Evolutionary conservation across 768 basidiomycete genomes (phyloP).

Genomic region (Imleria badia): DNA sequence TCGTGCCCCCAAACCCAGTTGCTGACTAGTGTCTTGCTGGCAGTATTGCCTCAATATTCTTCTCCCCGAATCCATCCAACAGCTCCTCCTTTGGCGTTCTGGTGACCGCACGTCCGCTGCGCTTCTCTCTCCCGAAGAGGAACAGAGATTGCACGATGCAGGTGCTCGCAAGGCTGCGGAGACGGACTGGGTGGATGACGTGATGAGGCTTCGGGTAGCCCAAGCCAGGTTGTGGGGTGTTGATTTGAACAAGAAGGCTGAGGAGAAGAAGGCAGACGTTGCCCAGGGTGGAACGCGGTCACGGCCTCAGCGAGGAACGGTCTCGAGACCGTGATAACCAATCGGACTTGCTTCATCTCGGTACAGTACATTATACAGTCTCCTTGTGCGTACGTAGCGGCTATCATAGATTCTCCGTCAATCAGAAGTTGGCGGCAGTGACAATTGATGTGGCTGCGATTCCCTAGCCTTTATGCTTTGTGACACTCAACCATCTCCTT

Average conservation of each 20-base stretch:
- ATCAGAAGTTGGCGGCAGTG: neutral
- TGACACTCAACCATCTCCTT: neutral
- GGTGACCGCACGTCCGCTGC: constrained; percentile 53
- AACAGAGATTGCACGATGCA: constrained; percentile 50
- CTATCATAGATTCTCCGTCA: too few species aligned
- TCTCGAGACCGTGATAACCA: constrained; percentile 16
- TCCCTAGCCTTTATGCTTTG: neutral
- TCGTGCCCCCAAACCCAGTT: neutral
- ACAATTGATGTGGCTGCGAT: constrained; percentile 4
- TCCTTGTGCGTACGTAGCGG: constrained; percentile 2
- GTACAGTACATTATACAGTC: neutral
- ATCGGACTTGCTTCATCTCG: constrained; percentile 14
- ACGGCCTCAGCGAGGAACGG: constrained; percentile 24
- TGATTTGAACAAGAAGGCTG: constrained; percentile 27
- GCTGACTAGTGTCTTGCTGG: neutral
- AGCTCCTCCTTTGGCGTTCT: constrained; percentile 71
- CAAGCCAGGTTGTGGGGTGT: constrained; percentile 40
- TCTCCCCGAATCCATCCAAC: constrained; percentile 67
- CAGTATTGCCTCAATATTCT: constrained; percentile 75
- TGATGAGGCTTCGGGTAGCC: constrained; percentile 41
- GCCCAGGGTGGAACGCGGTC: constrained; percentile 30
- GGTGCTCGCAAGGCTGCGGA: constrained; percentile 49
- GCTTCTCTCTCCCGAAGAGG: constrained; percentile 53
- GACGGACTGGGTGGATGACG: constrained; percentile 70
- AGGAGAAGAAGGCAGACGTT: constrained; percentile 24